A percentile compares a stretch with the other conserved stretches of the same genome.
Evolutionary conservation across 2,329 filamentous ascomycete species (phyloP).

Genomic region (Rhynchosporium secalis): DNA sequence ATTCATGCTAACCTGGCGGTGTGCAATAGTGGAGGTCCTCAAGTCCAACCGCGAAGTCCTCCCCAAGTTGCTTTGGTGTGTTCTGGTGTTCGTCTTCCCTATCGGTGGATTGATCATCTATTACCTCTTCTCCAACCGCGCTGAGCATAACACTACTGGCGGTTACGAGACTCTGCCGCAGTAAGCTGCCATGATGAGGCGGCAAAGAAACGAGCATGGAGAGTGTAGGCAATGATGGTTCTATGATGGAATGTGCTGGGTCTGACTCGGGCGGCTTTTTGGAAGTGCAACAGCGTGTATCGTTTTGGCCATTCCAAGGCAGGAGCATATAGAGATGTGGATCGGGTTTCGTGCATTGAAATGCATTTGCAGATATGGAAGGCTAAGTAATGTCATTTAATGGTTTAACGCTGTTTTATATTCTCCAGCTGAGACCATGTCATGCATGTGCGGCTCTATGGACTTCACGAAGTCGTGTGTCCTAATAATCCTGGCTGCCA

Average conservation of each 20-base stretch:
- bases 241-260: background rate
- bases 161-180: conserved; percentile 51
- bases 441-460: too few species aligned
- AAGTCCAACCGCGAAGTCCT: conserved; percentile 60
- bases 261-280: background rate
- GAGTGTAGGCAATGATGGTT: background rate
- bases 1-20: conserved; percentile 18
- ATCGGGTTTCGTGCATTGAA: background rate
- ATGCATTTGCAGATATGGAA: background rate
- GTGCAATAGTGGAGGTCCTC: conserved; percentile 57
- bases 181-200: conserved; percentile 1
- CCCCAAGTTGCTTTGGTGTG: conserved; percentile 62
- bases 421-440: too few species aligned
- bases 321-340: background rate
- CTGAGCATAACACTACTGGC: conserved; percentile 47
- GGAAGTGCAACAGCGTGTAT: background rate
- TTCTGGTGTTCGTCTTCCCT: conserved; percentile 65
- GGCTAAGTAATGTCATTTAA: background rate
- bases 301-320: background rate
- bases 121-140: conserved; percentile 63
- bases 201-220: background rate
- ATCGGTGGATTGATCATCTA: conserved; percentile 62
- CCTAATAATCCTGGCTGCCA: too few species aligned
- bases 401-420: too few species aligned
- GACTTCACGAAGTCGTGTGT: too few species aligned